phyloP scores from a whole-genome alignment of 129 eudicot species.

The Centaurea solstitialis region DNA sequence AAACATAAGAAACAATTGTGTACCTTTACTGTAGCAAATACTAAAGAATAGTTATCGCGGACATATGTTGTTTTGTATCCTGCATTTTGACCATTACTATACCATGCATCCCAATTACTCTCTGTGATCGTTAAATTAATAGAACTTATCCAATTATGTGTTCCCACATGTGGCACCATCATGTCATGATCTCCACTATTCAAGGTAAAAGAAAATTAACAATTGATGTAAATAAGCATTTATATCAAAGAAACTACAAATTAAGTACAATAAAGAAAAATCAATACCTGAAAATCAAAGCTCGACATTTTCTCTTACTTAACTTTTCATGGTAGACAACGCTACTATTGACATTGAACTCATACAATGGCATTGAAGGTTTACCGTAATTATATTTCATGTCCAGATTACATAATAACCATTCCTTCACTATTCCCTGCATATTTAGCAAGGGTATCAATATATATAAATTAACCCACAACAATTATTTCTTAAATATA shows the following conservation, averaged over 20 bases:
- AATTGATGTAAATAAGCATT: neutral
- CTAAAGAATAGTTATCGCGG: neutral
- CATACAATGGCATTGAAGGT: slow-evolving; percentile 1
- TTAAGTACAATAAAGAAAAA: neutral
- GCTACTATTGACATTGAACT: slow-evolving; percentile 14
- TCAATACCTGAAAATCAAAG: slow-evolving; percentile 31
- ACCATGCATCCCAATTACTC: slow-evolving; percentile 4
- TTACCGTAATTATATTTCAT: slow-evolving; percentile 23
- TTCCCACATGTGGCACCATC: slow-evolving; percentile 20
- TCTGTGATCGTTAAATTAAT: neutral
- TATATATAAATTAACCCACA: neutral
- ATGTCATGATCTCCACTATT: slow-evolving; percentile 25
- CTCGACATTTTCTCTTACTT: slow-evolving; percentile 17
- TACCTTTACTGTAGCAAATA: slow-evolving; percentile 13
- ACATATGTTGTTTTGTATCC: neutral
- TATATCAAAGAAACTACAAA: neutral
- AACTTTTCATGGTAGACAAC: slow-evolving; percentile 18
- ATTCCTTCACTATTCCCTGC: slow-evolving; percentile 21
- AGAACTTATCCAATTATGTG: slow-evolving; percentile 5
- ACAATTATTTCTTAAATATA: neutral
- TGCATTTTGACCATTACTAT: neutral
- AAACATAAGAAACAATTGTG: neutral
- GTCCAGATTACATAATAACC: slow-evolving; percentile 7
- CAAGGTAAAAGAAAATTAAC: neutral
- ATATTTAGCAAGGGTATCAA: neutral